Base-by-base conservation (phyloP, 495 filamentous ascomycete species). In the Aspergillus indologenus region DNA sequence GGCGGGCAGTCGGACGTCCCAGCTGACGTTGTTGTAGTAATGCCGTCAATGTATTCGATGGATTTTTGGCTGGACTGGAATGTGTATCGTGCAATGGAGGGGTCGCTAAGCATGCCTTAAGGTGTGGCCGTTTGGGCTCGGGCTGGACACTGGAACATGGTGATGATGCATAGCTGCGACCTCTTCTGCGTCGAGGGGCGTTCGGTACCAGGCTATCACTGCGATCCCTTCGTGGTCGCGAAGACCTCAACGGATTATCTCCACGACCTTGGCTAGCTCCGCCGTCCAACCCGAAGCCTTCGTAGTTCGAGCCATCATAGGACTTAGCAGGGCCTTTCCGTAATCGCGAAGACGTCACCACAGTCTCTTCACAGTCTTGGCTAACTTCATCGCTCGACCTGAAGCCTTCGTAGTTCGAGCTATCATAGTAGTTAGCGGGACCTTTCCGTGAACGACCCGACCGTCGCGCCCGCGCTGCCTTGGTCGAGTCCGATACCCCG, bases 11-110 rank as follows among this genome's bases (percentile, higher is more conserved):
- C n/a, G 24, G 29, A 9, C 56, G 50, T 5, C 63, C 68, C 40
- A 70, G 43, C 56, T 73, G 72, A 45, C 75, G 72, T 24, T 44
- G 46, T 23, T 52, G 64, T 19, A 77, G 48, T 0, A 75, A 50
- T 17, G 50, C 61, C 34, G 56, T 56, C 3, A 62, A n/a, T 5
- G 52, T 40, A 2, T 40, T 15, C 12, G 34, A 40, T 7, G 34
- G 12, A 40, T 40, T 2, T 15, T 11, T 40, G 34, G 7, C 7
- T 29, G 34, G 7, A 40, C 34, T 11, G 5, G 34, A 11, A 4
- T 40, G 34, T 40, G 5, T 40, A 11, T 2, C 34, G 34, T 11
- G 34, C 34, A 11, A 14, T 15, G 34, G 34, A 11, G 12, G 12
- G 7, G 34, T 40, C 12, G 34, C 34, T 40, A 15, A 14, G 12